Conservation (phyloP, 2,329 filamentous ascomycete species). For the Diplodia scrobiculata region DNA sequence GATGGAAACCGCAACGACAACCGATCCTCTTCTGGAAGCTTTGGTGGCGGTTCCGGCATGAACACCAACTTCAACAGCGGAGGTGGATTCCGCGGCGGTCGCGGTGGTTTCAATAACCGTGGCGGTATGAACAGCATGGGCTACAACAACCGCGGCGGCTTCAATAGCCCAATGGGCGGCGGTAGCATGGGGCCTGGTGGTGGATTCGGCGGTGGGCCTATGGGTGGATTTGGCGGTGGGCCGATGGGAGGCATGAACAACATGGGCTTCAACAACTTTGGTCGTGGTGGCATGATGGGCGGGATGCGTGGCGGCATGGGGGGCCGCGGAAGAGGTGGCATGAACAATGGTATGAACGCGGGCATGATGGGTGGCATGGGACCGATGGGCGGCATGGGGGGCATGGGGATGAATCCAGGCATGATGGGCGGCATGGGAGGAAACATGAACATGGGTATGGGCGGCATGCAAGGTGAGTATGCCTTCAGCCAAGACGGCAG, state of each 20-base stretch:
- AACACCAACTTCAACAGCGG: constrained; percentile 49
- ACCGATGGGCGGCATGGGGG: constrained; percentile 48
- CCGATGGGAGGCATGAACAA: constrained; percentile 36
- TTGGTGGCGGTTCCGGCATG: constrained; percentile 46
- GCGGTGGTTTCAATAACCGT: constrained; percentile 40
- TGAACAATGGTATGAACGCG: constrained; percentile 42
- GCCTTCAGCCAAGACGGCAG: constrained; percentile 7
- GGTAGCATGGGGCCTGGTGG: constrained; percentile 51
- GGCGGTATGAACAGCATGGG: constrained; percentile 45
- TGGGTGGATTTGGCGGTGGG: constrained; percentile 32
- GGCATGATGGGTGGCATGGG: constrained; percentile 43
- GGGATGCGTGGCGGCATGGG: constrained; percentile 51
- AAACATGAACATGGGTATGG: constrained; percentile 56
- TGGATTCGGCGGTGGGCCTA: constrained; percentile 50
- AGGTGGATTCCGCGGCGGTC: constrained; percentile 47
- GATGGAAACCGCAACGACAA: constrained; percentile 65
- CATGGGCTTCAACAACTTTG: constrained; percentile 40
- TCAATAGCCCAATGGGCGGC: constrained; percentile 35
- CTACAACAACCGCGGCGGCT: constrained; percentile 50
- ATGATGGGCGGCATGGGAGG: constrained; percentile 30
- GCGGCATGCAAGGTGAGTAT: constrained; percentile 43
- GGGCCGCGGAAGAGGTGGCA: constrained; percentile 42
- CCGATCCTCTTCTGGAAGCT: constrained; percentile 50
- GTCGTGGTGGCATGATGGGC: constrained; percentile 49
- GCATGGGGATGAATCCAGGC: constrained; percentile 51